Conservation (phyloP, 768 basidiomycete species). For the Pleurotus ostreatus region DNA sequence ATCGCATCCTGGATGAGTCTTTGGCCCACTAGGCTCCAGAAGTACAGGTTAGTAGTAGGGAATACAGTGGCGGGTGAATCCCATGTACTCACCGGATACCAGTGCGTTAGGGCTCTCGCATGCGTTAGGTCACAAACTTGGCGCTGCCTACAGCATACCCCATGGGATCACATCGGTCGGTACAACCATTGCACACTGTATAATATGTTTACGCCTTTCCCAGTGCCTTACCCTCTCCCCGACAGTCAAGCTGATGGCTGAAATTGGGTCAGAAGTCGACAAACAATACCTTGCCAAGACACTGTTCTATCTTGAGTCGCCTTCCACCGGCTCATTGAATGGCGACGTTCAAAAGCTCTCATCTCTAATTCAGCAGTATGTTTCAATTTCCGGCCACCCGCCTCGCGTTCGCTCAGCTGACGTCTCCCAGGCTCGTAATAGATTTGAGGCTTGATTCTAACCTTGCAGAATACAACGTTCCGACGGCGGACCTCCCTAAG, state of each 20-base stretch:
- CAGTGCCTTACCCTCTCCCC: slow-evolving; percentile 73
- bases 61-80: too few relatives aligned
- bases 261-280: slow-evolving; percentile 54
- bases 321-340: slow-evolving; percentile 60
- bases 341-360: slow-evolving; percentile 59
- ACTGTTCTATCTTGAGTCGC: slow-evolving; percentile 54
- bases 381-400: slow-evolving; percentile 6
- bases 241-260: slow-evolving; percentile 55
- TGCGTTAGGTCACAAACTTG: slow-evolving; percentile 68
- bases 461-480: slow-evolving; percentile 61
- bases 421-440: slow-evolving; percentile 47
- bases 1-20: slow-evolving; percentile 79
- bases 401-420: neutral
- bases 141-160: slow-evolving; percentile 69
- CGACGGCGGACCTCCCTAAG: slow-evolving; percentile 44
- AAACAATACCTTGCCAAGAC: slow-evolving; percentile 55
- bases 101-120: slow-evolving; percentile 76
- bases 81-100: neutral
- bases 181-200: slow-evolving; percentile 7
- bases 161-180: slow-evolving; percentile 83
- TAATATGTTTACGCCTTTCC: neutral
- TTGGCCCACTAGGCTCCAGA: slow-evolving; percentile 60
- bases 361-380: slow-evolving; percentile 51
- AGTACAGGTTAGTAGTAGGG: slow-evolving; percentile 39
- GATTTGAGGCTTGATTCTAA: slow-evolving; percentile 55